Evolutionary conservation across 176 grass and related monocot species (phyloP).

Genomic region (Ensete ventricosum): DNA sequence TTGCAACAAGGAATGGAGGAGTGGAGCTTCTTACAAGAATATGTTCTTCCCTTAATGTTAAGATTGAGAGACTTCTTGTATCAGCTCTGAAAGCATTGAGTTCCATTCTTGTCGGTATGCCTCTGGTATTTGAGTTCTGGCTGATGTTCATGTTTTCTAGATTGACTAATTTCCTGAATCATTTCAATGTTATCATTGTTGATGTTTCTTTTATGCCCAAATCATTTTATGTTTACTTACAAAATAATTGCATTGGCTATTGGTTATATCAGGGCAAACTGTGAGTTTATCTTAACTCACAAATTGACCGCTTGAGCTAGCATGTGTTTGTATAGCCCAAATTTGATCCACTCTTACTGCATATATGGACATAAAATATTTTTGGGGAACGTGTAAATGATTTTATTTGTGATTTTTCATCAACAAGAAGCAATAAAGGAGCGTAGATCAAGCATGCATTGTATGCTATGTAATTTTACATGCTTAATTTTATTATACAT

Average conservation of each 20-base stretch:
- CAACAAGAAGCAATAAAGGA: not conserved
- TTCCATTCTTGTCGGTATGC: constrained; percentile 63
- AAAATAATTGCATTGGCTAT: not conserved
- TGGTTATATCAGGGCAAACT: not conserved
- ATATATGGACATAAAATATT: not conserved
- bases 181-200: not conserved
- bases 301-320: not conserved
- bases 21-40: constrained; percentile 51
- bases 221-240: not conserved
- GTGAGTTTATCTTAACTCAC: not conserved
- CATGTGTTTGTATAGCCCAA: not conserved
- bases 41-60: constrained; percentile 47
- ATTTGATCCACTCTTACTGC: not conserved
- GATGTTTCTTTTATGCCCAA: not conserved
- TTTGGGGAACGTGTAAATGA: not conserved
- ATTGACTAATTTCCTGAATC: not conserved
- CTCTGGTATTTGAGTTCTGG: not conserved
- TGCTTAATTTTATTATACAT: not conserved
- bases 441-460: not conserved
- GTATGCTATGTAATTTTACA: not conserved
- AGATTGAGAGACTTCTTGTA: constrained; percentile 34
- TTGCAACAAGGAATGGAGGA: constrained; percentile 56
- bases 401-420: not conserved
- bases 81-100: constrained; percentile 54
- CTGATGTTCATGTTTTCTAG: not conserved